Evolutionary conservation across 768 basidiomycete species (phyloP).

Genomic region (Termitomyces sp.): DNA sequence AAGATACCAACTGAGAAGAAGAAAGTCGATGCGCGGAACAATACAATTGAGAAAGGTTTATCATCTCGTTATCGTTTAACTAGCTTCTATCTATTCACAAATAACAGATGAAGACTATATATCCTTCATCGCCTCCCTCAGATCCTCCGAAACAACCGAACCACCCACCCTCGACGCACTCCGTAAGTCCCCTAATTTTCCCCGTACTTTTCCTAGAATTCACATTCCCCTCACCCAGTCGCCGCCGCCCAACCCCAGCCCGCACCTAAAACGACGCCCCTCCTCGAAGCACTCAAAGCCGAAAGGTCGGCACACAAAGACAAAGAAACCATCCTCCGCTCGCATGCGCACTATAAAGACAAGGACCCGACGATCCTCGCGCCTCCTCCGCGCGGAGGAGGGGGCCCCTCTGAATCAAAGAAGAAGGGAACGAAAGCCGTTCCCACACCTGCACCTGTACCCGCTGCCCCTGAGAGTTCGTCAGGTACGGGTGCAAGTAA

Average conservation of each 20-base stretch:
- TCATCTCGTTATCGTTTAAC: neutral
- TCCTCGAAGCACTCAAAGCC: slow-evolving; percentile 89
- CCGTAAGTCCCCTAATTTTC: slow-evolving; percentile 31
- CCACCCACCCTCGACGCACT: slow-evolving; percentile 58
- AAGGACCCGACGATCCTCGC: slow-evolving; percentile 18
- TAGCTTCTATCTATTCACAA: neutral
- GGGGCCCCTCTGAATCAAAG: slow-evolving; percentile 18
- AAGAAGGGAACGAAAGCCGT: slow-evolving; percentile 20
- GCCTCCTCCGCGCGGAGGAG: slow-evolving; percentile 31
- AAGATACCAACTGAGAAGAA: slow-evolving; percentile 71
- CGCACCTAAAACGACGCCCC: slow-evolving; percentile 78
- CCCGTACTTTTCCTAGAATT: neutral
- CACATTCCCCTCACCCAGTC: slow-evolving; percentile 31
- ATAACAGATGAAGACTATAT: slow-evolving; percentile 72
- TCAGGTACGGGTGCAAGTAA: neutral
- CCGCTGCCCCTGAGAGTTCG: slow-evolving; percentile 9
- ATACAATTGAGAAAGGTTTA: slow-evolving; percentile 86
- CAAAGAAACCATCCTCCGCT: slow-evolving; percentile 66
- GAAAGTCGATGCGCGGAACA: slow-evolving; percentile 76
- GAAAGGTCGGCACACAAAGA: slow-evolving; percentile 70
- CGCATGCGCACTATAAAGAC: slow-evolving; percentile 69
- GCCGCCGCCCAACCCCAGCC: slow-evolving; percentile 54
- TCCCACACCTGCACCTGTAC: neutral
- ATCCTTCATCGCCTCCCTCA: slow-evolving; percentile 75
- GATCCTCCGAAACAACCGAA: slow-evolving; percentile 42